Conservation (phyloP, 2,329 filamentous ascomycete species). For the Exutisphaerella laricina region DNA sequence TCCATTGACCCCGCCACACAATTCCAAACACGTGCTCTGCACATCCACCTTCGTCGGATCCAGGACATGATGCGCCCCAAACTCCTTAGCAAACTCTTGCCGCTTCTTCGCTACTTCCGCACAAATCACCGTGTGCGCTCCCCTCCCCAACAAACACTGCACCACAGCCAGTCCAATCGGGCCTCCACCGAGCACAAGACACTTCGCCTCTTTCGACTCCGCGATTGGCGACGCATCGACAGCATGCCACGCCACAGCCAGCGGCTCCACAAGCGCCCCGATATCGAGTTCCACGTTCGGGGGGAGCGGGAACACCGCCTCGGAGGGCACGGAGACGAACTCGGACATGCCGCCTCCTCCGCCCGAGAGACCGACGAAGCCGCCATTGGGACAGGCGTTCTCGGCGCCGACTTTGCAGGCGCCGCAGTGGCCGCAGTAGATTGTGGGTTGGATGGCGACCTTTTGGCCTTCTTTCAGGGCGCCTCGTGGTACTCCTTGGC, state of each 20-base stretch:
- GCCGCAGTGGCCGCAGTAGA: slow-evolving; percentile 53
- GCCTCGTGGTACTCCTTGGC: slow-evolving; percentile 30
- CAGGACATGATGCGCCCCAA: slow-evolving; percentile 52
- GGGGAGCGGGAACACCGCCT: slow-evolving; percentile 48
- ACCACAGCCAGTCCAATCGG: slow-evolving; percentile 57
- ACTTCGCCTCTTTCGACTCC: slow-evolving; percentile 38
- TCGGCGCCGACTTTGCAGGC: slow-evolving; percentile 50
- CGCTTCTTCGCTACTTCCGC: slow-evolving; percentile 50
- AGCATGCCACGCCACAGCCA: slow-evolving; percentile 61
- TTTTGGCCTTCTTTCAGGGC: slow-evolving; percentile 51
- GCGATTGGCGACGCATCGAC: slow-evolving; percentile 47
- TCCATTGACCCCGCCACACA: slow-evolving; percentile 46
- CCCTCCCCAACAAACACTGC: slow-evolving; percentile 51
- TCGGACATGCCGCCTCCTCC: slow-evolving; percentile 54
- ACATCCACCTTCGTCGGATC: slow-evolving; percentile 50
- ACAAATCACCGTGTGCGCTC: slow-evolving; percentile 52
- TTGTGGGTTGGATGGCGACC: slow-evolving; percentile 56
- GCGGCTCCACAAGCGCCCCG: slow-evolving; percentile 57
- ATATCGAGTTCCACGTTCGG: slow-evolving; percentile 49
- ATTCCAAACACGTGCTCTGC: slow-evolving; percentile 40
- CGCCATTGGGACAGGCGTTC: slow-evolving; percentile 55
- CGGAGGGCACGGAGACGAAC: slow-evolving; percentile 47
- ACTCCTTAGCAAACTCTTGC: slow-evolving; percentile 48
- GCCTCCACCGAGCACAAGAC: slow-evolving; percentile 56
- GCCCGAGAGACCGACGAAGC: slow-evolving; percentile 42